phyloP scores from a whole-genome alignment of 1,139 yeast species.

The Candida sanyaensis region DNA sequence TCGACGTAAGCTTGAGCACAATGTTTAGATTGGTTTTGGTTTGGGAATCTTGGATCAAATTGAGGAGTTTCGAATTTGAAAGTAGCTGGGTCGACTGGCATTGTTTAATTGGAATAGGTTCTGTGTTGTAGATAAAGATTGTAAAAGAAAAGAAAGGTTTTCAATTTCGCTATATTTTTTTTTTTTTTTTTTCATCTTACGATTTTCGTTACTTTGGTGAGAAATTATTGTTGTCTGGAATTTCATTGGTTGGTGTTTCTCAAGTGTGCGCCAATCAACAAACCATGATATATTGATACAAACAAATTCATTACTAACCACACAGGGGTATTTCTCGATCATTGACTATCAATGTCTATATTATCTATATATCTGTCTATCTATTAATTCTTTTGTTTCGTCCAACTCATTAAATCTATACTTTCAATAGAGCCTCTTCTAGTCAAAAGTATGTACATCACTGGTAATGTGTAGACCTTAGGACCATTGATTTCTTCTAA shows the following conservation, averaged over 20 bases:
- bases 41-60: conserved; percentile 93
- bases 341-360: no score
- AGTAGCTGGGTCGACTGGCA: conserved; percentile 50
- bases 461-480: conserved; percentile 22
- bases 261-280: neutral
- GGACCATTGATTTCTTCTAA: conserved; percentile 16
- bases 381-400: conserved; percentile 11
- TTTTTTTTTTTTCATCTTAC: conserved; percentile 6
- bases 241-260: neutral
- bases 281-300: neutral
- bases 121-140: neutral
- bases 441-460: conserved; percentile 20
- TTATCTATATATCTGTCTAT: neutral
- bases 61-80: conserved; percentile 77
- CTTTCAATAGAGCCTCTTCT: conserved; percentile 5
- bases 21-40: conserved; percentile 96
- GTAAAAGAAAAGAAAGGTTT: neutral
- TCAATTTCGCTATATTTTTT: neutral
- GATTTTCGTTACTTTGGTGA: neutral
- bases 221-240: neutral
- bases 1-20: conserved; percentile 98
- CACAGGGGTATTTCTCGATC: no score
- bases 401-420: conserved; percentile 16
- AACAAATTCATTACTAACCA: no score
- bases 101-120: conserved; percentile 12